Conservation (phyloP, 108 stramenopile genomes). For the Cyclotella choctawhatcheeana region DNA sequence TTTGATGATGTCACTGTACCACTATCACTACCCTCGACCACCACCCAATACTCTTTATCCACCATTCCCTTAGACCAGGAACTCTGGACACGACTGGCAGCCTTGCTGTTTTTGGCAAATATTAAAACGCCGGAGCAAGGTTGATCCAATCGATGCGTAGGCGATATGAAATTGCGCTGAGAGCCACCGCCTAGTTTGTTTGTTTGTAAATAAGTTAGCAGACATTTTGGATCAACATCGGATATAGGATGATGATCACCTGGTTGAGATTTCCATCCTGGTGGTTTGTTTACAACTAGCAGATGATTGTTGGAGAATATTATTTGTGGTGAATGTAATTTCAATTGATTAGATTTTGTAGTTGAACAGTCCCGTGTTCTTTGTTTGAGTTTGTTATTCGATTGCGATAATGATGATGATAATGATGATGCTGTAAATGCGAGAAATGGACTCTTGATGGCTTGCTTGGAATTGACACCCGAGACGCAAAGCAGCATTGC, state of each 20-base stretch:
- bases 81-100: constrained; percentile 74
- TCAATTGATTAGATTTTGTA: too few species aligned
- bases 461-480: too few species aligned
- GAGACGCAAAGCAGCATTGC: too few species aligned
- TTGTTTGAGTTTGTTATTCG: not conserved
- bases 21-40: constrained; percentile 51
- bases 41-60: constrained; percentile 62
- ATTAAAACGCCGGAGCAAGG: constrained; percentile 83
- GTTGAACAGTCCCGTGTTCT: not conserved
- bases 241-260: constrained; percentile 38
- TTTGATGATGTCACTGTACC: too few species aligned
- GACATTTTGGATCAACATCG: constrained; percentile 57
- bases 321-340: constrained; percentile 44
- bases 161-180: constrained; percentile 67
- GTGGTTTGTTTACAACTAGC: constrained; percentile 83
- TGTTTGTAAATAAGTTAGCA: constrained; percentile 63
- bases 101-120: constrained; percentile 80
- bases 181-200: constrained; percentile 73
- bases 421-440: too few species aligned
- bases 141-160: constrained; percentile 87
- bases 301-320: constrained; percentile 84
- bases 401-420: too few species aligned
- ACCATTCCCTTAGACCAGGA: constrained; percentile 69
- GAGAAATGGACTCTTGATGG: too few species aligned
- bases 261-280: constrained; percentile 86